Percentiles rank a stretch among this genome's conserved stretches.
Evolutionary conservation across 83 land plant genomes (phyloP).

Genomic region (Thuja plicata): DNA sequence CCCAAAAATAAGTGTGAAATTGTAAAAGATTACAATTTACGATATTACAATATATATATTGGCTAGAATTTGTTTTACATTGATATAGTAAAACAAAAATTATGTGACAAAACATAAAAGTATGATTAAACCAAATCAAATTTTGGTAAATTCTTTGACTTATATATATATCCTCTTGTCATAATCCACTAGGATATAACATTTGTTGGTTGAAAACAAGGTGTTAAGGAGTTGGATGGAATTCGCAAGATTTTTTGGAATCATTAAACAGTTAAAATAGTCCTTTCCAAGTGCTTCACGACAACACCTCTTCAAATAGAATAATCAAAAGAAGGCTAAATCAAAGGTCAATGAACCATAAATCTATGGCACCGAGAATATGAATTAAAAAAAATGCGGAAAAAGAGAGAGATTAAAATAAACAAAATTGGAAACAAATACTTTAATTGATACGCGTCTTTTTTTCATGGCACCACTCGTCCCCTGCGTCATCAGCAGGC

Average conservation of each 20-base stretch:
- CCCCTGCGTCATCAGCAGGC: neutral
- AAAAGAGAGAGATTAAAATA: neutral
- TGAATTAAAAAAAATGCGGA: neutral
- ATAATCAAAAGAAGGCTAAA: neutral
- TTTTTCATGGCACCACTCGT: neutral
- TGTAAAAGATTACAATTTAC: too few relatives aligned
- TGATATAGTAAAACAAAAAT: too few relatives aligned
- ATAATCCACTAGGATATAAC: too few relatives aligned
- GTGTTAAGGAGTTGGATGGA: neutral
- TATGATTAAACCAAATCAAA: too few relatives aligned
- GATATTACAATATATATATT: too few relatives aligned
- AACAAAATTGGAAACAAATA: neutral
- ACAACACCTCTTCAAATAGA: neutral
- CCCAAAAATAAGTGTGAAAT: too few relatives aligned
- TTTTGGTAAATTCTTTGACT: too few relatives aligned
- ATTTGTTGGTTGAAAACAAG: too few relatives aligned
- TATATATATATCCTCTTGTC: too few relatives aligned
- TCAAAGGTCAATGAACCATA: neutral
- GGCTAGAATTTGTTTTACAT: too few relatives aligned
- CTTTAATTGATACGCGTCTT: neutral
- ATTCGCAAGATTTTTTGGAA: neutral
- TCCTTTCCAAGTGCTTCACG: neutral
- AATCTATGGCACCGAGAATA: neutral
- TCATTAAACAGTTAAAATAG: neutral
- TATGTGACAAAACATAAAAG: too few relatives aligned